These are phyloP conservation scores for Colletotrichum sp. DNA, from an alignment of 2,329 filamentous ascomycete genomes.

Conservation along the genomic window DNA sequence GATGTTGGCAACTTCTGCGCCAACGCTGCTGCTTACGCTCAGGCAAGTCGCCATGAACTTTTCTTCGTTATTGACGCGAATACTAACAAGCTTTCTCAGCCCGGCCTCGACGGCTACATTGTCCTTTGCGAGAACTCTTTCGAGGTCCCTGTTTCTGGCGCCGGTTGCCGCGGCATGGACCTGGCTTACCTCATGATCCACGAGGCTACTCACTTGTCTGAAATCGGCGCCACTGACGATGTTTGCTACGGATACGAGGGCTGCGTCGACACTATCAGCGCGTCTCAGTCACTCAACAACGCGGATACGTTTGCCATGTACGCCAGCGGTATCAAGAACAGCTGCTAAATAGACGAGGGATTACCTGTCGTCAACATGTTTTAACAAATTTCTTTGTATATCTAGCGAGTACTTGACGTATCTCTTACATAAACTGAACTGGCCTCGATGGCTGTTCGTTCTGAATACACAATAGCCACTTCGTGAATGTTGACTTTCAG, in stretches of 20 bases:
- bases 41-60: constrained; percentile 26
- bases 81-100: constrained; percentile 24
- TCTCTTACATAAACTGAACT: background rate
- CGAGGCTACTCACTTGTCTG: constrained; percentile 68
- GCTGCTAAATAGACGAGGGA: background rate
- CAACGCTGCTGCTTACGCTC: constrained; percentile 64
- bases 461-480: background rate
- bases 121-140: constrained; percentile 69
- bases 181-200: constrained; percentile 70
- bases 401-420: background rate
- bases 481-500: background rate
- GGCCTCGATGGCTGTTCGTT: background rate
- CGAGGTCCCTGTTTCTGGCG: constrained; percentile 51
- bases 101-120: constrained; percentile 54
- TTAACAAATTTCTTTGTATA: background rate
- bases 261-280: constrained; percentile 2
- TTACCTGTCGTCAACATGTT: background rate
- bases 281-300: constrained; percentile 17
- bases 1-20: constrained; percentile 54
- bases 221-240: constrained; percentile 54
- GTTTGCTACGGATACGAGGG: constrained; percentile 28
- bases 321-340: constrained; percentile 9
- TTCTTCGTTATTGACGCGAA: background rate
- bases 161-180: constrained; percentile 54
- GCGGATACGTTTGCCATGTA: constrained; percentile 22